A percentile compares a stretch with the other conserved stretches of the same genome.
Conservation (phyloP, 2,329 filamentous ascomycete species). For the Lachnellula subtilissima region DNA sequence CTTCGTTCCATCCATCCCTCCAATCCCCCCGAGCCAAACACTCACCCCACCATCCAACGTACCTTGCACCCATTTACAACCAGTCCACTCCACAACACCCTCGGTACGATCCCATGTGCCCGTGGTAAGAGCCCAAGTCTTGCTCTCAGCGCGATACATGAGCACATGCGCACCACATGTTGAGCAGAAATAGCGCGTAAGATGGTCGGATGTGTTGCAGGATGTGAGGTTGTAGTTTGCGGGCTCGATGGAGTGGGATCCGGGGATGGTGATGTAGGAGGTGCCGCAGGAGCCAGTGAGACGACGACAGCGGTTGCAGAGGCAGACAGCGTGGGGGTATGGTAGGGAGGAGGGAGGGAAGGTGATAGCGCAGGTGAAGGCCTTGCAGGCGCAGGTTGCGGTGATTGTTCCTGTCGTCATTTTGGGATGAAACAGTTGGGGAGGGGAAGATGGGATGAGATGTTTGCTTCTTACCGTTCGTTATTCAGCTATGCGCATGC, state of each 20-base stretch:
- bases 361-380: slow-evolving; percentile 32
- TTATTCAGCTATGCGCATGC: neutral
- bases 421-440: neutral
- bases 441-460: neutral
- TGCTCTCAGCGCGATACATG: slow-evolving; percentile 20
- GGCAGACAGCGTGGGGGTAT: slow-evolving; percentile 41
- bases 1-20: slow-evolving; percentile 8
- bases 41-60: slow-evolving; percentile 49
- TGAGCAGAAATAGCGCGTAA: slow-evolving; percentile 44
- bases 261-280: slow-evolving; percentile 39
- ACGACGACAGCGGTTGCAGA: slow-evolving; percentile 47
- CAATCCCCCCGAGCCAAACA: slow-evolving; percentile 34
- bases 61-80: slow-evolving; percentile 34
- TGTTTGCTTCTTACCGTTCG: neutral
- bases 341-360: slow-evolving; percentile 34
- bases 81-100: slow-evolving; percentile 23
- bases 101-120: slow-evolving; percentile 31
- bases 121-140: slow-evolving; percentile 32
- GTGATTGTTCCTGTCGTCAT: slow-evolving; percentile 18
- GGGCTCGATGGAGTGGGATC: slow-evolving; percentile 24
- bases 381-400: slow-evolving; percentile 35
- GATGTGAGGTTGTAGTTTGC: slow-evolving; percentile 34
- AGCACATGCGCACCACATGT: slow-evolving; percentile 45
- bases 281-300: slow-evolving; percentile 43
- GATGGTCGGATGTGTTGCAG: slow-evolving; percentile 39